Conservation (phyloP, 2,329 filamentous ascomycete species). For the Aspergillus versicolor region DNA sequence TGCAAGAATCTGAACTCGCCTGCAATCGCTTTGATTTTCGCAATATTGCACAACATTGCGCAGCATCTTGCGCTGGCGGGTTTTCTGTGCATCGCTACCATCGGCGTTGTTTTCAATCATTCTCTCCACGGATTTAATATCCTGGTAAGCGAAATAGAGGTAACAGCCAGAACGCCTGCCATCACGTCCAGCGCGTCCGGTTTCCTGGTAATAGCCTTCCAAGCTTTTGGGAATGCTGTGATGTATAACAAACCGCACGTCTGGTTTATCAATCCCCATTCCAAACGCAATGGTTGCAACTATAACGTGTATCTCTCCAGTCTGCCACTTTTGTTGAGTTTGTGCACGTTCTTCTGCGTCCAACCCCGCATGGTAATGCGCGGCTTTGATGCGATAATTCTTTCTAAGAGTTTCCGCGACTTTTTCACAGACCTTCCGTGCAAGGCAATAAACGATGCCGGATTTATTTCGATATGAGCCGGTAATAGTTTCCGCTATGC, state of each 20-base stretch:
- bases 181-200: slow-evolving; percentile 89
- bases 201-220: slow-evolving; percentile 98
- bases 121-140: slow-evolving; percentile 69
- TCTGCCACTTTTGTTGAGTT: slow-evolving; percentile 81
- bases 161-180: slow-evolving; percentile 85
- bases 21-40: slow-evolving; percentile 84
- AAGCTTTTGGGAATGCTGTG: slow-evolving; percentile 90
- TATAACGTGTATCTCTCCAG: slow-evolving; percentile 76
- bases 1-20: slow-evolving; percentile 80
- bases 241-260: slow-evolving; percentile 96
- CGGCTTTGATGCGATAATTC: slow-evolving; percentile 66
- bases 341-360: slow-evolving; percentile 63
- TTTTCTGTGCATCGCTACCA: slow-evolving; percentile 69
- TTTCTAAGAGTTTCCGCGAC: slow-evolving; percentile 68
- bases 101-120: slow-evolving; percentile 85
- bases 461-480: slow-evolving; percentile 68
- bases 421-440: slow-evolving; percentile 76
- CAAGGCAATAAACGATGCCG: slow-evolving; percentile 92
- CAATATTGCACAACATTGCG: slow-evolving; percentile 82
- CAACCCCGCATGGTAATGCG: slow-evolving; percentile 85
- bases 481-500: slow-evolving; percentile 62
- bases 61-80: slow-evolving; percentile 81
- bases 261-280: slow-evolving; percentile 99
- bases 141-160: slow-evolving; percentile 80
- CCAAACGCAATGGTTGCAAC: slow-evolving; percentile 98